These are phyloP conservation scores for Xylariales sp. DNA, from an alignment of 2,329 filamentous ascomycete species.

Conservation along the genomic window DNA sequence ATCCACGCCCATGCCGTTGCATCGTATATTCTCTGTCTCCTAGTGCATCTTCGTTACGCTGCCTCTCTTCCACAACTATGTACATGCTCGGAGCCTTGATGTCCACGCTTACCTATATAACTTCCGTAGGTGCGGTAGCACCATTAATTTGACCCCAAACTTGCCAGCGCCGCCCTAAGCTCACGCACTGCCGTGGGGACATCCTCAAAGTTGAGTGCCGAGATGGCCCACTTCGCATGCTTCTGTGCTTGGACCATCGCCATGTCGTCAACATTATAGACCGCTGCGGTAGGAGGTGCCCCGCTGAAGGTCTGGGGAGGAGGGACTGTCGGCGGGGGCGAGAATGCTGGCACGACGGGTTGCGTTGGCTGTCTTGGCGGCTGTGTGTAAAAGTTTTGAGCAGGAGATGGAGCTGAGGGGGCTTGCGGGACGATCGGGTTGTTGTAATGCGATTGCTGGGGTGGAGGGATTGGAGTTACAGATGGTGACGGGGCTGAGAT, in stretches of 20 bases:
- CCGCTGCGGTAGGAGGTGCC: slow-evolving; percentile 12
- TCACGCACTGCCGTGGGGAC: slow-evolving; percentile 86
- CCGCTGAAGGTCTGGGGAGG: slow-evolving; percentile 17
- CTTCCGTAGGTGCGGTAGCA: no score
- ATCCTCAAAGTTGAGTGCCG: slow-evolving; percentile 94
- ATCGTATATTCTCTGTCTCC: no score
- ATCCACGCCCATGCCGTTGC: no score
- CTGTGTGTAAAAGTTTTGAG: slow-evolving; percentile 14
- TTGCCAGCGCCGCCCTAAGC: slow-evolving; percentile 67
- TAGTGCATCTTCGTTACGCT: no score
- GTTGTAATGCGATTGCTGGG: slow-evolving; percentile 7
- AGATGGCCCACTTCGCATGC: slow-evolving; percentile 95
- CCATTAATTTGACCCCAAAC: slow-evolving; percentile 58
- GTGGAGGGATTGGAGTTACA: slow-evolving; percentile 13
- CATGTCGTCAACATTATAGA: slow-evolving; percentile 60
- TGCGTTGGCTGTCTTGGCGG: slow-evolving; percentile 11
- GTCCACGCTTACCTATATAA: no score
- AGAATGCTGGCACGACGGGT: slow-evolving; percentile 15
- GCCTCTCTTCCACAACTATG: no score
- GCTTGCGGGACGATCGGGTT: slow-evolving; percentile 10
- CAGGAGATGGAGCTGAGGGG: slow-evolving; percentile 18
- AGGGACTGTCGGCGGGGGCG: slow-evolving; percentile 9
- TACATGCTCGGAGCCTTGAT: no score
- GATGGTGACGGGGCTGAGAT: slow-evolving; percentile 17
- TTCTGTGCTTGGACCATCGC: slow-evolving; percentile 81